Percentiles rank a stretch among this genome's conserved stretches.
phyloP scores from a whole-genome alignment of 202 grass and related monocot genomes.

The Eragrostis tef region DNA sequence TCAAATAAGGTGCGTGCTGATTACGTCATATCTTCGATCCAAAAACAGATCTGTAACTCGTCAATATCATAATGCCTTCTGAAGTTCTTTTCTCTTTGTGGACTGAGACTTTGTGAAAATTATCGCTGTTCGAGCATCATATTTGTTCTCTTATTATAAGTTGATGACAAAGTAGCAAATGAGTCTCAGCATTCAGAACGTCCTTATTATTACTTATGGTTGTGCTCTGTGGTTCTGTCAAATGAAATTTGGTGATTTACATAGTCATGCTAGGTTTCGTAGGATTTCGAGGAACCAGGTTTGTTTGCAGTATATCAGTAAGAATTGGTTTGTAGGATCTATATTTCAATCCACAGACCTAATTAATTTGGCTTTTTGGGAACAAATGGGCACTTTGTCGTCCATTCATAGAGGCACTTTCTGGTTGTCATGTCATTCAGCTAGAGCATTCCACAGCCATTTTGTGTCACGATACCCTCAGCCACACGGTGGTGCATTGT shows the following conservation, averaged over 20 bases:
- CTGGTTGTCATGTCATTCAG: too few species aligned
- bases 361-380: too few species aligned
- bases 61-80: neutral
- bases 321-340: neutral
- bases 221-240: neutral
- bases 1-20: slow-evolving; percentile 28
- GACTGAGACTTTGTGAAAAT: neutral
- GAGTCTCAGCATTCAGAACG: neutral
- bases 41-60: neutral
- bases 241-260: neutral
- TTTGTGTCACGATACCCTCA: too few species aligned
- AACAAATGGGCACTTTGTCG: too few species aligned
- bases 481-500: too few species aligned
- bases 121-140: neutral
- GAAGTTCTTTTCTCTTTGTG: neutral
- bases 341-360: too few species aligned
- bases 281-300: neutral
- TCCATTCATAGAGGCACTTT: too few species aligned
- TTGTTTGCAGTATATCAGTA: neutral
- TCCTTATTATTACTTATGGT: neutral
- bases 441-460: too few species aligned
- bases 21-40: neutral
- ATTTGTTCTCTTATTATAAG: neutral
- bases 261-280: neutral
- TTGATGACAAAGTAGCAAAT: neutral